Evolutionary conservation across 495 filamentous ascomycete species (phyloP).

Genomic region (Aspergillus mulundensis): DNA sequence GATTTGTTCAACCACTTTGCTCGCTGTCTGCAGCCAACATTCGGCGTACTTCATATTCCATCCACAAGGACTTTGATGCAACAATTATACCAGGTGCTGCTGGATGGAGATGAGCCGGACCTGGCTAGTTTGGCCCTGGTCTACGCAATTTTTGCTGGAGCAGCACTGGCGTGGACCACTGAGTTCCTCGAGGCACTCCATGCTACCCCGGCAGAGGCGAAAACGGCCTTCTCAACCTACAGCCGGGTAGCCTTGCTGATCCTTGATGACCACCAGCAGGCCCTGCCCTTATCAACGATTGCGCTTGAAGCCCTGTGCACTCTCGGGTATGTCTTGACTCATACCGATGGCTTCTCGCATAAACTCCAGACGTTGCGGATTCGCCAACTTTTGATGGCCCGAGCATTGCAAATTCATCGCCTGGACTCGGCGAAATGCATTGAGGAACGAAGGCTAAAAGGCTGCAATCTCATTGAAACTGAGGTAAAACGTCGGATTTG

Average conservation of each 20-base stretch:
- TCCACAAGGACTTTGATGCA: conserved; percentile 20
- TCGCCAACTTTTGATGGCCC: conserved; percentile 15
- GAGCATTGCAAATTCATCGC: conserved; percentile 24
- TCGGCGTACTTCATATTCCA: conserved; percentile 28
- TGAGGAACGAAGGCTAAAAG: conserved; percentile 22
- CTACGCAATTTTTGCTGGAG: conserved; percentile 25
- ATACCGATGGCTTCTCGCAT: background rate
- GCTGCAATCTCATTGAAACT: conserved; percentile 25
- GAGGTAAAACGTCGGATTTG: conserved; percentile 30
- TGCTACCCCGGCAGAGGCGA: conserved; percentile 19
- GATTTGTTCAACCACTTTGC: conserved; percentile 25
- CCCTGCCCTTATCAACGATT: background rate
- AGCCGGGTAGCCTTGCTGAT: conserved; percentile 17
- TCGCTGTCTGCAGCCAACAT: conserved; percentile 18
- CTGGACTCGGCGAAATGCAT: conserved; percentile 22
- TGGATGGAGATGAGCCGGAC: conserved; percentile 15
- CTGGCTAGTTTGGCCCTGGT: conserved; percentile 17
- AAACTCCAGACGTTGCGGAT: background rate
- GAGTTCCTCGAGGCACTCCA: conserved; percentile 19
- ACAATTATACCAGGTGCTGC: conserved; percentile 19
- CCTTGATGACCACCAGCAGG: conserved; percentile 14
- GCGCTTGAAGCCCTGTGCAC: background rate
- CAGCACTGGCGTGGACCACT: conserved; percentile 22
- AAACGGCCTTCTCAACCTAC: conserved; percentile 22
- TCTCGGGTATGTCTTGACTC: background rate